Percentiles rank a stretch among this genome's conserved stretches.
phyloP scores from a whole-genome alignment of 2,329 filamentous ascomycete species.

The Xylariaceae sp. region DNA sequence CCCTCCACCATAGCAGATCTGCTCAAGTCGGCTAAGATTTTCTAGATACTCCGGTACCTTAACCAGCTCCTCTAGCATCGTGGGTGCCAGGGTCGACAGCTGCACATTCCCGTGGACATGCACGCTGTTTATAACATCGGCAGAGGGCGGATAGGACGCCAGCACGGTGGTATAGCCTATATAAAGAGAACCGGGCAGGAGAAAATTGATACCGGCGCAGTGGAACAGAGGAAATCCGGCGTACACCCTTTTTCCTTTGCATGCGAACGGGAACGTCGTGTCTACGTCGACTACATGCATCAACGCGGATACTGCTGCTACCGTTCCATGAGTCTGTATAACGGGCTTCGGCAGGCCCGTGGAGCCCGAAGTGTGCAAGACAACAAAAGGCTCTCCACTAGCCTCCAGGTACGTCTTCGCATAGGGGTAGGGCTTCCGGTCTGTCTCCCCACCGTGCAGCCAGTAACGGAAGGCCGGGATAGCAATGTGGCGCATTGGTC shows the following conservation, averaged over 20 bases:
- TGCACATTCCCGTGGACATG: constrained; percentile 18
- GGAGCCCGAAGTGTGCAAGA: constrained; percentile 23
- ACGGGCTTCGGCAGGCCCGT: constrained; percentile 23
- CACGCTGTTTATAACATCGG: constrained; percentile 12
- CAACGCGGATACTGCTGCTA: constrained; percentile 1
- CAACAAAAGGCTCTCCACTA: constrained; percentile 15
- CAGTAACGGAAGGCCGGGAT: constrained; percentile 19
- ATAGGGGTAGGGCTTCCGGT: constrained; percentile 7
- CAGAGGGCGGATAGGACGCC: constrained; percentile 23
- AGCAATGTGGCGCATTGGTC: constrained; percentile 19
- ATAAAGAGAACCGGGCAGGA: constrained; percentile 21
- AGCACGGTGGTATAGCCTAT: constrained; percentile 22
- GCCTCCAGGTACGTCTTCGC: constrained; percentile 13
- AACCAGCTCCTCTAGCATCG: constrained; percentile 19
- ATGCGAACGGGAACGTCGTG: constrained; percentile 6
- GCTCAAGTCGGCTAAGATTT: constrained; percentile 20
- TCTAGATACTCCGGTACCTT: constrained; percentile 19
- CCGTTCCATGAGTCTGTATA: constrained; percentile 13
- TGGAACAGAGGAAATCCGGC: constrained; percentile 18
- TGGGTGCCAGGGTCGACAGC: constrained; percentile 13
- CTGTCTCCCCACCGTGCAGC: constrained; percentile 11
- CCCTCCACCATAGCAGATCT: constrained; percentile 27
- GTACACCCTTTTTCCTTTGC: constrained; percentile 12
- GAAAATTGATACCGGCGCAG: constrained; percentile 11
- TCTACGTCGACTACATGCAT: not conserved